Conservation (phyloP, 148 eudicot genomes). For the Silene latifolia region DNA sequence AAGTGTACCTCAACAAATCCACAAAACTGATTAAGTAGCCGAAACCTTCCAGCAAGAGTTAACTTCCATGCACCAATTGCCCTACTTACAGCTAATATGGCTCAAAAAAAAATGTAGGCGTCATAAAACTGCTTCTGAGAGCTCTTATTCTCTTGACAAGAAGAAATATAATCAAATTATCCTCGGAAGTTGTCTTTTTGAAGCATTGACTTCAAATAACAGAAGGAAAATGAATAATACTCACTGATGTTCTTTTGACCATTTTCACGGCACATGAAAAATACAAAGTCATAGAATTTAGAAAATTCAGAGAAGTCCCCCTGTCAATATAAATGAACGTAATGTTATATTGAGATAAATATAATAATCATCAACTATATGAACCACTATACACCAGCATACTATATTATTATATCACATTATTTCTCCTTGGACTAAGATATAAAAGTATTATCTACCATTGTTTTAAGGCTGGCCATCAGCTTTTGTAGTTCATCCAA, state of each 20-base stretch:
- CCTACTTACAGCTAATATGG: constrained; percentile 60
- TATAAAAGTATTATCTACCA: constrained; percentile 37
- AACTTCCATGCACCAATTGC: constrained; percentile 79
- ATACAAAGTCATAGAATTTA: constrained; percentile 81
- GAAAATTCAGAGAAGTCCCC: constrained; percentile 69
- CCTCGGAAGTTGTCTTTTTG: not conserved
- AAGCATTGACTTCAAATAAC: not conserved
- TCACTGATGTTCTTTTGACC: constrained; percentile 88
- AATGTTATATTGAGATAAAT: not conserved
- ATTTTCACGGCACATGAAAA: constrained; percentile 76
- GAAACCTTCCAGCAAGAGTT: constrained; percentile 82
- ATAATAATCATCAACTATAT: not conserved
- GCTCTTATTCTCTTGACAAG: not conserved
- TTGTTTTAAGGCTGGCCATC: constrained; percentile 52
- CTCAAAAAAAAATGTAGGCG: constrained; percentile 5
- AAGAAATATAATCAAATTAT: not conserved
- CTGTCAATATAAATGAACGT: constrained; percentile 29
- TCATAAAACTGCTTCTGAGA: constrained; percentile 3
- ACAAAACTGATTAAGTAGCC: constrained; percentile 87
- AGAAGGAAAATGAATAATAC: constrained; percentile 21
- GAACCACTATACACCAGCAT: not conserved
- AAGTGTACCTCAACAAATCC: constrained; percentile 69
- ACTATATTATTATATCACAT: not conserved
- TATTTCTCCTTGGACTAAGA: not conserved
- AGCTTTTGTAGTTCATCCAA: constrained; percentile 64